Evolutionary conservation across 352 stramenopile genomes (phyloP).

Genomic region (Halophytophthora batemanensis): DNA sequence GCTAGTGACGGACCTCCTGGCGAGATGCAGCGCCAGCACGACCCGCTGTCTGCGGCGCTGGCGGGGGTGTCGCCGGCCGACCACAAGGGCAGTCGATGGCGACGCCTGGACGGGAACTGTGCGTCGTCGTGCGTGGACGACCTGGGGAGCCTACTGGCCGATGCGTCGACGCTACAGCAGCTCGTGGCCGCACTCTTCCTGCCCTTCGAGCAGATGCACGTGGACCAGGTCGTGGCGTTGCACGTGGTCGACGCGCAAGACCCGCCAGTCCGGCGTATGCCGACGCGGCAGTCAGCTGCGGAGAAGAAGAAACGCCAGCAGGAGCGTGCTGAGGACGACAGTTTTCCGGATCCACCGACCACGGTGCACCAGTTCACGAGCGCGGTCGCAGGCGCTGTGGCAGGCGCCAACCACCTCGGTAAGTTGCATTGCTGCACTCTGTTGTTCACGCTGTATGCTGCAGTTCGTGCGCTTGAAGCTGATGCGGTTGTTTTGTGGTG

Average conservation of each 20-base stretch:
- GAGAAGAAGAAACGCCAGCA: not conserved
- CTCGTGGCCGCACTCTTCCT: constrained; percentile 37
- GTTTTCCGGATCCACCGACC: not conserved
- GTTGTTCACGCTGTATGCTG: not conserved
- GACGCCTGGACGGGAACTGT: no score
- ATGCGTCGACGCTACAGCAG: constrained; percentile 28
- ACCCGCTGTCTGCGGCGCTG: no score
- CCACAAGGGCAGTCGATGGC: no score
- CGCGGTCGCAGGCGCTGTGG: constrained; percentile 46
- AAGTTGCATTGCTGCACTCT: not conserved
- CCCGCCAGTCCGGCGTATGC: not conserved
- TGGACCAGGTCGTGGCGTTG: constrained; percentile 52
- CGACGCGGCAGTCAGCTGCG: not conserved
- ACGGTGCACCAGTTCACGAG: constrained; percentile 26
- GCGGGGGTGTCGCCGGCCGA: no score
- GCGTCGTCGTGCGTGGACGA: constrained; percentile 34
- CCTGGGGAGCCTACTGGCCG: constrained; percentile 32
- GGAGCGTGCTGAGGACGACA: not conserved
- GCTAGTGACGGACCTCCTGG: no score
- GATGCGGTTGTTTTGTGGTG: not conserved
- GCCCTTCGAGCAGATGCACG: constrained; percentile 36
- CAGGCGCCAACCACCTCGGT: constrained; percentile 41
- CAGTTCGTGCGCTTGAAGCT: not conserved
- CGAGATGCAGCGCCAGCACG: constrained; percentile 34
- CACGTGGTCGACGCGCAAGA: constrained; percentile 20